Evolutionary conservation across 2,329 filamentous ascomycete genomes (phyloP), one percentile per base, ranked within the genome.

Genomic region (Albifimbria verrucaria): DNA sequence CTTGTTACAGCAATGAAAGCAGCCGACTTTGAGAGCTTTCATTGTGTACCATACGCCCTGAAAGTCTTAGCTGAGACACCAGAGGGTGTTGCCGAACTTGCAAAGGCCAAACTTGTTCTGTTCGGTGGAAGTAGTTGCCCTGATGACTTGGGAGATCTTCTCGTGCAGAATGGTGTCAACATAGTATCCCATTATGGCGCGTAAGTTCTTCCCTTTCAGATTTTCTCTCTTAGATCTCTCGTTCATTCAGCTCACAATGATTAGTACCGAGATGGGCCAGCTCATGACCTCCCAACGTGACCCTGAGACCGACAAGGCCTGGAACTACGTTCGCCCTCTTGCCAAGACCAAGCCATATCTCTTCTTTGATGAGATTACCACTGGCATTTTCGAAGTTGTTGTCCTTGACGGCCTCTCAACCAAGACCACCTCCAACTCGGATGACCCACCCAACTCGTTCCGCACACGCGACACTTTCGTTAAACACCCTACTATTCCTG

Each of bases 31-130:
- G 75, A 86, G 50, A 77, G 80, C 20, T 78, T 88, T 26, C 78
- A 85, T 52, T 77, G 74, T 3, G 85, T 88, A 0, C 85, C 86
- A 0, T 88, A 87, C 57, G 78, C 81, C 0, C 65, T 89, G 18
- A 87, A 88, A 60, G 68, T 89, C 0, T 71, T 88, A 1, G 77
- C 78, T 0, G 86, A 88, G 61, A 76, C 77, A 0, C 69, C 79
- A 1, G 74, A 78, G 18, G 86, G 85, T 0, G 73, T 85, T 15
- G 60, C 68, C 1, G 68, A 68, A 2, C 65, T 86, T 17, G 65
- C 66, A 1, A 65, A 68, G 22, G 69, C 78, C 11, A 77, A 81
- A 58, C 59, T 82, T 2, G 81, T 86, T 18, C 72, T 82, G 58
- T 85, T 78, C 55, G 82, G 77, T 2, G 83, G 83, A 0, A 81